These are phyloP conservation scores for Vicia faba DNA, from an alignment of 306 rosid genomes.

Conservation along the genomic window DNA sequence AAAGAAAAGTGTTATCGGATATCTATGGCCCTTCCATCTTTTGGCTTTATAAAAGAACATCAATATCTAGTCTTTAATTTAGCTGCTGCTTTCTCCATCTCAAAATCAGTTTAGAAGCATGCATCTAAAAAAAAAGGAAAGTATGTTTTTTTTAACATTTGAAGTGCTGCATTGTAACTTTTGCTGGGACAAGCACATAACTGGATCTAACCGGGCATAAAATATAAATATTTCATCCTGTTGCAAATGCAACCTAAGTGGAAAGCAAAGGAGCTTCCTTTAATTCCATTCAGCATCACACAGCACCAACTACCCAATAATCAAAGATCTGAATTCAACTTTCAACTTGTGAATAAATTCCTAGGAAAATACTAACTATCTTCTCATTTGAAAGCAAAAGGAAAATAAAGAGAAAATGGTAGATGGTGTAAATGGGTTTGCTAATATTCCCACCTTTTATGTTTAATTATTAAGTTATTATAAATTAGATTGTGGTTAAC, in stretches of 20 bases:
- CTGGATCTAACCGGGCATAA: too few relatives aligned
- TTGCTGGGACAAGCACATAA: too few relatives aligned
- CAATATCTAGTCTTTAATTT: too few relatives aligned
- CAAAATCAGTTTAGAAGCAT: too few relatives aligned
- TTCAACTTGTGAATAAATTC: conserved; percentile 31
- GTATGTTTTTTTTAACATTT: too few relatives aligned
- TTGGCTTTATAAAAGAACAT: too few relatives aligned
- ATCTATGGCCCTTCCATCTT: too few relatives aligned
- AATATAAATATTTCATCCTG: too few relatives aligned
- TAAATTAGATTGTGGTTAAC: conserved; percentile 24
- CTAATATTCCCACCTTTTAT: conserved; percentile 35
- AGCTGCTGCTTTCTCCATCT: too few relatives aligned
- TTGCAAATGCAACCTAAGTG: neutral
- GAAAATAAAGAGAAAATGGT: neutral
- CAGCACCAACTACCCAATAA: neutral
- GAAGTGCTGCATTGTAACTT: too few relatives aligned
- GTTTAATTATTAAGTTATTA: conserved; percentile 7
- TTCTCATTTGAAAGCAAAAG: conserved; percentile 34
- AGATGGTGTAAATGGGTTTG: conserved; percentile 29
- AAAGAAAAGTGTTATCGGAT: too few relatives aligned
- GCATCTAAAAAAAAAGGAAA: too few relatives aligned
- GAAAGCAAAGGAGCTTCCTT: neutral
- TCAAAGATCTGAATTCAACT: conserved; percentile 23
- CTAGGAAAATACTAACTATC: conserved; percentile 31
- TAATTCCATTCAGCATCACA: neutral